These are phyloP conservation scores for Mycena latifolia DNA, from an alignment of 768 basidiomycete genomes.

Conservation along the genomic window DNA sequence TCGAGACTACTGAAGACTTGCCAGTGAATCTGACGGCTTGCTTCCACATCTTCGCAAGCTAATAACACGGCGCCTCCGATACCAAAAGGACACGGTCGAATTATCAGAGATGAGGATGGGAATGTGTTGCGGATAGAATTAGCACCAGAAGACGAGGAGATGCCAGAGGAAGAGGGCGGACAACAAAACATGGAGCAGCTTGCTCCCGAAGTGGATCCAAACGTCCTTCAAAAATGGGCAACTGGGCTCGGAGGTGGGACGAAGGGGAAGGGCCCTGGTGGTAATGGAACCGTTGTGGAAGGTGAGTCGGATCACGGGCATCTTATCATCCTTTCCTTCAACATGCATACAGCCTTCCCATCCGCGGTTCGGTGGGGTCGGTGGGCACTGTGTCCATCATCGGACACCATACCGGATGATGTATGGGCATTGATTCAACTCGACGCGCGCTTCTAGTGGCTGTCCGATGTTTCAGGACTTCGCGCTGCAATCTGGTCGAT, in stretches of 20 bases:
- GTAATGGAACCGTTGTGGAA: slow-evolving; percentile 26
- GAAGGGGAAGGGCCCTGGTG: slow-evolving; percentile 38
- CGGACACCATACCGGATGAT: slow-evolving; percentile 8
- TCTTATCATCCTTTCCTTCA: slow-evolving; percentile 38
- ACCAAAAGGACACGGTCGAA: slow-evolving; percentile 81
- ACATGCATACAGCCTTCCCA: slow-evolving; percentile 9
- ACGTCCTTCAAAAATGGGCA: slow-evolving; percentile 55
- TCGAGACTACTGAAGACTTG: slow-evolving; percentile 36
- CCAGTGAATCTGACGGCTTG: slow-evolving; percentile 31
- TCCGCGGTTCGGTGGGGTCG: slow-evolving; percentile 35
- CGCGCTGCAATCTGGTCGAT: slow-evolving; percentile 2
- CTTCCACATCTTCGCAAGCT: slow-evolving; percentile 28
- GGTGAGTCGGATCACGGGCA: slow-evolving; percentile 33
- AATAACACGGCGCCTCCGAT: slow-evolving; percentile 44
- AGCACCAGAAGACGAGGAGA: slow-evolving; percentile 64
- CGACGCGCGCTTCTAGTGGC: slow-evolving; percentile 25
- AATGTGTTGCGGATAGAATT: slow-evolving; percentile 80
- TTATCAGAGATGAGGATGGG: slow-evolving; percentile 84
- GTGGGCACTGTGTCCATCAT: slow-evolving; percentile 25
- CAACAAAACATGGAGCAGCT: slow-evolving; percentile 58
- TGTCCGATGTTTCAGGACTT: slow-evolving; percentile 26
- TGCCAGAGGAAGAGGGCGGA: slow-evolving; percentile 34
- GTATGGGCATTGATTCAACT: slow-evolving; percentile 7
- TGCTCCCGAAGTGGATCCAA: slow-evolving; percentile 48
- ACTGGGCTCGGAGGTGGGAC: slow-evolving; percentile 45